These are phyloP conservation scores for Coniochaeta ligniaria DNA, from an alignment of 2,329 filamentous ascomycete species.

Conservation along the genomic window DNA sequence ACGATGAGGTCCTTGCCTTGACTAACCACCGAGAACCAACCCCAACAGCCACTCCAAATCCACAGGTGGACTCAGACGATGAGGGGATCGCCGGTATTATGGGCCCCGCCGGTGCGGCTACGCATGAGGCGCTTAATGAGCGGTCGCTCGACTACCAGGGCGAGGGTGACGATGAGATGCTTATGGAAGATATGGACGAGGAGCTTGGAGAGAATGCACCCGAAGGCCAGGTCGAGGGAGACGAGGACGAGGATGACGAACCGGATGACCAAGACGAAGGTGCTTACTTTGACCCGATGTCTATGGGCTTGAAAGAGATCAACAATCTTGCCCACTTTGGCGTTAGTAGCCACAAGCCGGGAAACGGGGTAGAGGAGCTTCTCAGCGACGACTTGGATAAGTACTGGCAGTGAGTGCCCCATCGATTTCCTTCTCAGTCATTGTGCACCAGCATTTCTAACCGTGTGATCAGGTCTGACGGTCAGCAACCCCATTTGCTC, in stretches of 20 bases:
- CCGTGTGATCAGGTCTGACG: slow-evolving; percentile 56
- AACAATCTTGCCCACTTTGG: slow-evolving; percentile 79
- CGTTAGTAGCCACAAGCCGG: slow-evolving; percentile 74
- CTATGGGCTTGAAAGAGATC: slow-evolving; percentile 67
- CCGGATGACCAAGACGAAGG: slow-evolving; percentile 12
- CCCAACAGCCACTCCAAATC: slow-evolving; percentile 7
- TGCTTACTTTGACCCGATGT: slow-evolving; percentile 41
- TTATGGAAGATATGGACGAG: slow-evolving; percentile 12
- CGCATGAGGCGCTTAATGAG: slow-evolving; percentile 7
- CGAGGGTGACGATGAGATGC: slow-evolving; percentile 8
- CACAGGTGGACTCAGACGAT: slow-evolving; percentile 5
- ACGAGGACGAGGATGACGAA: slow-evolving; percentile 11
- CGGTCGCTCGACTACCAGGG: slow-evolving; percentile 4
- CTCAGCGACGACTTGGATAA: slow-evolving; percentile 64
- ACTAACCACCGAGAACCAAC: slow-evolving; percentile 9
- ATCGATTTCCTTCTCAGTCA: neutral
- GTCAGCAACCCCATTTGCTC: slow-evolving; percentile 73
- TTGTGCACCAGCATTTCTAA: neutral
- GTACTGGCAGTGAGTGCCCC: slow-evolving; percentile 66
- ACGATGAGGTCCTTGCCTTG: slow-evolving; percentile 9
- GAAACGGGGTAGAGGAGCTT: slow-evolving; percentile 70
- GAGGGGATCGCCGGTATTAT: slow-evolving; percentile 4
- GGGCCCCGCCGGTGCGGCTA: neutral
- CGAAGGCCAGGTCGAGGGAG: neutral
- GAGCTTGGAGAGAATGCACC: slow-evolving; percentile 10